These are phyloP conservation scores for Trametes polyzona DNA, from an alignment of 1,284 basidiomycete genomes.

Conservation along the genomic window DNA sequence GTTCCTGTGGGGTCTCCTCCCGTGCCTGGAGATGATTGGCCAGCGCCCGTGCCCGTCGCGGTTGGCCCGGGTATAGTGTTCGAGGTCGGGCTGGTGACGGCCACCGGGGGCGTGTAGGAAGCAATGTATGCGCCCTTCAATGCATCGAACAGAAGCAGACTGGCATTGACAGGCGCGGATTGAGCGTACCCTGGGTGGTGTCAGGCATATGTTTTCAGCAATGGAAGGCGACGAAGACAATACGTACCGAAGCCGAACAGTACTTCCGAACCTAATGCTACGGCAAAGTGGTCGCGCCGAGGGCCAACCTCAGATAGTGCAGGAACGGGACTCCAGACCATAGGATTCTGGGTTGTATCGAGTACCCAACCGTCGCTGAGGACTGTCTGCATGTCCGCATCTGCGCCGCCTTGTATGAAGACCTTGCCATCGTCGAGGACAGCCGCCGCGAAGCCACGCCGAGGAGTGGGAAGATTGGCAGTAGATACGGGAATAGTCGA, in stretches of 20 bases:
- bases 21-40: conserved; percentile 18
- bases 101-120: conserved; percentile 46
- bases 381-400: conserved; percentile 55
- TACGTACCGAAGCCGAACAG: conserved; percentile 80
- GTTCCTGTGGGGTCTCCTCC: conserved; percentile 4
- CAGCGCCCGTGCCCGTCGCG: conserved; percentile 20
- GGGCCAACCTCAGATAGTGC: conserved; percentile 59
- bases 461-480: conserved; percentile 54
- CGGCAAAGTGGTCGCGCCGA: conserved; percentile 75
- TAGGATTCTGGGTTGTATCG: conserved; percentile 58
- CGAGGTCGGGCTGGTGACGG: conserved; percentile 37
- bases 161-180: conserved; percentile 48
- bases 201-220: conserved; percentile 9
- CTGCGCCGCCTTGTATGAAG: conserved; percentile 80
- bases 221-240: conserved; percentile 8
- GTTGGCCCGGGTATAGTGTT: conserved; percentile 45
- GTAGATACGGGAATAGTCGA: conserved; percentile 44
- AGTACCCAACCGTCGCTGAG: conserved; percentile 79
- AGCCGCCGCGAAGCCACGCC: conserved; percentile 69
- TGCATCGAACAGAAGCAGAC: conserved; percentile 57
- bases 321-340: conserved; percentile 58
- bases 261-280: conserved; percentile 61
- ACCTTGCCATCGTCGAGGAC: conserved; percentile 58
- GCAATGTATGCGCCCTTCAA: conserved; percentile 41
- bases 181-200: conserved; percentile 55